Base-by-base conservation (phyloP, 1,284 basidiomycete genomes). In the Moniliella sp. region DNA sequence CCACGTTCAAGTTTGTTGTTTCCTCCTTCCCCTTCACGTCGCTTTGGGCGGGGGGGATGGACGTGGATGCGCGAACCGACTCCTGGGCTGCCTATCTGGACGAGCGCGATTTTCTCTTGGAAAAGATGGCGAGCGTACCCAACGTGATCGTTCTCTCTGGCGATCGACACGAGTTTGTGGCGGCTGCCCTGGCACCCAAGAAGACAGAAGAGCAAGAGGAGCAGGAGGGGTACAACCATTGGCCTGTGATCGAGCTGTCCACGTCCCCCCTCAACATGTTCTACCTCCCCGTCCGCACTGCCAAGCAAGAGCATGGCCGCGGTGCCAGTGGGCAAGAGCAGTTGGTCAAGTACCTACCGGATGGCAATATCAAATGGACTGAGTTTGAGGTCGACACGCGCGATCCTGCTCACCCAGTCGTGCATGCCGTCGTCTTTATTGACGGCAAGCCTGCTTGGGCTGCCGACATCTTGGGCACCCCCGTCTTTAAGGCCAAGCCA, bases 111-210 rank as follows among this genome's bases (percentile, higher is more conserved):
- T 37, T 49, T 35, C 40, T 55, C 12, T 40, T 56, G 13, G 39
- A 54, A 12, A 43, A 53, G 18, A 37, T 58, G 21, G 46, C 50
- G 25, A 68, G 71, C 32, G 72, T 81, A 4, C 75, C 76, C 3
- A 80, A 81, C 50, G 69, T 76, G 18, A 64, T 76, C 44, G 55
- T 78, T 27, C 62, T 57, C 16, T 55, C 50, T 31, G 55, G 57
- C 12, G 78, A 80, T 54, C 67, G 77, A 5, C 78, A 81, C 60
- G 77, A 81, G 57, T 80, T 79, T 53, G 77, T 77, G 2, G 71
- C 70, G 2, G 57, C 50, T 5, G 43, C 39, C 31, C 39, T 59
- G 13, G 21, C 21, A 7, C 7, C 7, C 8, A 40, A 40, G 5
- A 39, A 34, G 17, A 17, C 16, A 11, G 21, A 23, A 23, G 21